Base-by-base conservation (phyloP, 2,329 filamentous ascomycete species). In the Pseudophaeomoniella oleicola region DNA sequence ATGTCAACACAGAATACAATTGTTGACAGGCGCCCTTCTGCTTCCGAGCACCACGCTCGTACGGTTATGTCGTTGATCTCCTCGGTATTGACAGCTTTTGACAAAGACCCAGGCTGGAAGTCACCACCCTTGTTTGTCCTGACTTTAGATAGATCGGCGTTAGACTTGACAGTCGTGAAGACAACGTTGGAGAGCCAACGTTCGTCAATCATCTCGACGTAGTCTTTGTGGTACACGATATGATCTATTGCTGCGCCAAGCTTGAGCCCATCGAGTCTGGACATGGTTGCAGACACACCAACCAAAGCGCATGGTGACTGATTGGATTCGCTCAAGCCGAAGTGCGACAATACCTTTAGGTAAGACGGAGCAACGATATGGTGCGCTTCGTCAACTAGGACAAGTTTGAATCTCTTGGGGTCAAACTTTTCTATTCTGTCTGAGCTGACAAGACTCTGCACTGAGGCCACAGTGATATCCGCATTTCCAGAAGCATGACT, bases 321-420 rank as follows among this genome's bases (percentile, higher is more conserved):
- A 44, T 60, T 64, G 35, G 60, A 48, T 37, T 73, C 58, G 10
- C 66, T 63, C 44, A 93, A 68, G 0, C 78, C 74, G 54, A 98
- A 93, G 55, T 96, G 75, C n/a, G 70, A 64, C 34, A 98, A 63
- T 0, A 77, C 70, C 30, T 71, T 69, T 42, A 92, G 66, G 51
- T 96, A 96, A 5, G 77, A 75, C 2, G 74, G 69, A 1, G 90
- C 82, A 32, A 94, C 87, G 37, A 96, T 93, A 57, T 98, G 90
- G 55, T 98, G 90, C 3, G 88, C 90, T 59, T 98, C 90, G 45
- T 98, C 90, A 3, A 98, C 88, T 2, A 98, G 69, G 0, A 98
- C 64, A 0, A 98, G 72, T 58, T 98, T 98, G 66, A 88, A 96
- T 5, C 64, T 65, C 0, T 56, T 57, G 0, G 86, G 81, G 45